A percentile compares a stretch with the other conserved stretches of the same genome.
phyloP scores from a whole-genome alignment of 176 grass and related monocot genomes.

The Carex pumila region DNA sequence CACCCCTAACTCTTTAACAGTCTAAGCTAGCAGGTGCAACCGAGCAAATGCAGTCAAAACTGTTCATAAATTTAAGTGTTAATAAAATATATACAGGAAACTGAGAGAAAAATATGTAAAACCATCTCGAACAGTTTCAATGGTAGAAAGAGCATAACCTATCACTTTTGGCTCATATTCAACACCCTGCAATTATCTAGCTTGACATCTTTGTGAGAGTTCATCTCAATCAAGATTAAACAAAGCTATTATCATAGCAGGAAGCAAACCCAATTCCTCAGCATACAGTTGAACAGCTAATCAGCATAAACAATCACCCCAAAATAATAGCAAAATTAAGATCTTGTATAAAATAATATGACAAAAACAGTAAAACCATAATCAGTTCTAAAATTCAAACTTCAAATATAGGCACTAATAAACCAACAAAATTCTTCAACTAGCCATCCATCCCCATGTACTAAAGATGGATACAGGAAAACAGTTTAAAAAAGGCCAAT shows the following conservation, averaged over 20 bases:
- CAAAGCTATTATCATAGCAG: neutral
- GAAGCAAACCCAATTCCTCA: neutral
- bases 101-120: neutral
- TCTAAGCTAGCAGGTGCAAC: too few relatives aligned
- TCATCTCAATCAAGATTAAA: neutral
- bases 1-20: too few relatives aligned
- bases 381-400: constrained; percentile 13
- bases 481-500: constrained; percentile 13
- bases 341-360: neutral
- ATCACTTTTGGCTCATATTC: neutral
- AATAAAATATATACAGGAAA: too few relatives aligned
- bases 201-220: neutral
- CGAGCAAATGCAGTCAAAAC: too few relatives aligned
- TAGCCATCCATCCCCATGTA: neutral
- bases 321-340: neutral
- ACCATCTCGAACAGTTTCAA: neutral
- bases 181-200: neutral
- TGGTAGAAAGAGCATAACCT: neutral
- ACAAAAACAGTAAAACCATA: neutral
- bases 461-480: neutral
- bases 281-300: neutral
- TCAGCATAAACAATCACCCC: neutral
- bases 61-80: too few relatives aligned
- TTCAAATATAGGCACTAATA: constrained; percentile 19
- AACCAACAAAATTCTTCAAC: constrained; percentile 15